Base-by-base conservation (phyloP, 164 flowering plant genomes). In the Tetracentron sinense region DNA sequence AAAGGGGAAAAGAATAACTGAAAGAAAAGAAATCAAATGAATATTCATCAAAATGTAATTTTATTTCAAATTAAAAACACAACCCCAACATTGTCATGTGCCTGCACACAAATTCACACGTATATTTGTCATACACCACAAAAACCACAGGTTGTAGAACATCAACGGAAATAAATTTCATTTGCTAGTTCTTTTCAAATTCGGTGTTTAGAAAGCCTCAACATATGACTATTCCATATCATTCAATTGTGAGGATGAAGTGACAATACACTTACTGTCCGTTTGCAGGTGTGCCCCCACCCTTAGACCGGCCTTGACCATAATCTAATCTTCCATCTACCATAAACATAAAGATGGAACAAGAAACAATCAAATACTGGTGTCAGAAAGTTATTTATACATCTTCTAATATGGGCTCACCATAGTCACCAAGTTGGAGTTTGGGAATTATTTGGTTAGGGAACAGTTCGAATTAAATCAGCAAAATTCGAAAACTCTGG, bases 251-350 rank as follows among this genome's bases (percentile, higher is more conserved):
- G 28, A 20, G 23, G n/a, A 33, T 51, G 22, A 2, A 48, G 21
- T 14, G 10, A 48, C 19, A 23, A 28, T 19, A 58, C 49, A 79
- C 86, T 79, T 74, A 88, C 92, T 79, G 92, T 56, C 91, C 92
- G 59, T 76, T 85, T 54, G 81, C 74, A 33, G 73, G 76, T 49
- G 74, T 62, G 0, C 77, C 78, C 54, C 82, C 86, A 48, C 89
- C 90, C 63, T 76, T 87, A 1, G 77, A 73, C 42, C 96, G 85
- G 12, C 96, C 89, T n/a, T 69, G 71, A 70, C 93, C 91, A 79
- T 44, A 85, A 26, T 87, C 93, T 63, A 82, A 72, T 70, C 84
- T 83, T 62, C 88, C 88, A 81, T 84, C 85, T 81, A 60, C 52
- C 53, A 70, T 19, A 21, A 69, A 58, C 57, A 74, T 11, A 69